Percentiles rank a stretch among this genome's conserved stretches.
Conservation (phyloP, 2,329 filamentous ascomycete species). For the Hypomyces perniciosus region DNA sequence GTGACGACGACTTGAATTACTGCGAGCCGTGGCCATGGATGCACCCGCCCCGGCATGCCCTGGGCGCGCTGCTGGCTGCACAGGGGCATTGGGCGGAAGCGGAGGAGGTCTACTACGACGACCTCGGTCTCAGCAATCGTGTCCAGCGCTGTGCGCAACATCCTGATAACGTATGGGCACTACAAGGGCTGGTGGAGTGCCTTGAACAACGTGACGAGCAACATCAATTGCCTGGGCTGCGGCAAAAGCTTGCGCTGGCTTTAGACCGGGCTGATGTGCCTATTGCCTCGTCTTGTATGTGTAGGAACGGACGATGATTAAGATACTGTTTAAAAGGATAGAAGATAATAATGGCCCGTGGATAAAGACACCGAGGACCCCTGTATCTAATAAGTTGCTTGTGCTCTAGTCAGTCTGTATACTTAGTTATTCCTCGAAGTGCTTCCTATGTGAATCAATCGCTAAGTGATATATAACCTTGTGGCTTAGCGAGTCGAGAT, state of each 20-base stretch:
- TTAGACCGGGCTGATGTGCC: conserved; percentile 57
- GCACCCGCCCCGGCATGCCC: conserved; percentile 64
- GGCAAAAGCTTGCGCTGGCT: conserved; percentile 46
- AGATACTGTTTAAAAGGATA: too few species aligned
- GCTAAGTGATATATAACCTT: too few species aligned
- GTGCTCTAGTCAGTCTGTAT: too few species aligned
- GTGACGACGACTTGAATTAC: conserved; percentile 58
- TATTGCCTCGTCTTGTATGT: conserved; percentile 30
- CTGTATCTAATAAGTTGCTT: too few species aligned
- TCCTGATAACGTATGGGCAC: conserved; percentile 66
- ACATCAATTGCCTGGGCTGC: conserved; percentile 26
- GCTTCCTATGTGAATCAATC: too few species aligned
- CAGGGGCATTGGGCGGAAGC: conserved; percentile 52
- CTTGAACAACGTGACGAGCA: conserved; percentile 31
- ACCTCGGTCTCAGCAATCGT: conserved; percentile 51
- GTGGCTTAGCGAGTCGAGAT: too few species aligned
- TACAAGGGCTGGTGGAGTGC: conserved; percentile 67
- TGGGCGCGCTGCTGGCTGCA: conserved; percentile 60
- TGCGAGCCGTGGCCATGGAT: conserved; percentile 73
- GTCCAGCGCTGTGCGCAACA: conserved; percentile 58
- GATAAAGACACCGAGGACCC: too few species aligned
- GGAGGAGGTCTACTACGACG: conserved; percentile 49
- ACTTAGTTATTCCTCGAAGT: too few species aligned
- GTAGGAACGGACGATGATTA: not conserved
- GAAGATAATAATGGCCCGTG: too few species aligned